Conservation (phyloP, 2,329 filamentous ascomycete genomes). For the Diaporthe citri region DNA sequence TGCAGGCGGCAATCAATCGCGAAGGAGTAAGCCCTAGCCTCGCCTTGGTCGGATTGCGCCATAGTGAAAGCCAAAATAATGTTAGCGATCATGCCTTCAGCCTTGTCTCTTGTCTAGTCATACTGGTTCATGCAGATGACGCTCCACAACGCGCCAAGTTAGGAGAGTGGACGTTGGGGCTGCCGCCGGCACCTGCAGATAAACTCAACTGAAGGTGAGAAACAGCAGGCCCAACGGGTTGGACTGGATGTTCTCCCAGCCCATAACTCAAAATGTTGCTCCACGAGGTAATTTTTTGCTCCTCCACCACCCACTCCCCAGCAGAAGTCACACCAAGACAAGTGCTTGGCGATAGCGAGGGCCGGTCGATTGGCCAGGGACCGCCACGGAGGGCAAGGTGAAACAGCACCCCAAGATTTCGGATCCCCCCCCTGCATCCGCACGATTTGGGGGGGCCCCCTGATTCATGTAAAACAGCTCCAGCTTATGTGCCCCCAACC, state of each 20-base stretch:
- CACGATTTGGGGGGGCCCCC: slow-evolving; percentile 14
- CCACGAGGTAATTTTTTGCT: slow-evolving; percentile 7
- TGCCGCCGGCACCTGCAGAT: neutral
- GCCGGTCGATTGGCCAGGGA: slow-evolving; percentile 25
- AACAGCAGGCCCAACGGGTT: slow-evolving; percentile 2
- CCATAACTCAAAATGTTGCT: slow-evolving; percentile 15
- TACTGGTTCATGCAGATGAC: slow-evolving; percentile 9
- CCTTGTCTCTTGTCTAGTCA: slow-evolving; percentile 12
- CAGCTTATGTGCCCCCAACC: slow-evolving; percentile 10
- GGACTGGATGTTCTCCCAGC: slow-evolving; percentile 3
- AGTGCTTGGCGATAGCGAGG: slow-evolving; percentile 17
- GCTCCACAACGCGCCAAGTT: neutral
- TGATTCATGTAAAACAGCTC: slow-evolving; percentile 31
- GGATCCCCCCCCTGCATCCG: slow-evolving; percentile 29
- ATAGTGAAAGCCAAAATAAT: slow-evolving; percentile 5
- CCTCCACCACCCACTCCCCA: neutral
- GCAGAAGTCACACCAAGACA: slow-evolving; percentile 11
- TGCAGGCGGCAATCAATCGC: slow-evolving; percentile 17
- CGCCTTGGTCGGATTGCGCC: neutral
- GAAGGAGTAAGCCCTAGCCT: slow-evolving; percentile 12
- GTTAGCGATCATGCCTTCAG: slow-evolving; percentile 7
- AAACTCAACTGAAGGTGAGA: neutral
- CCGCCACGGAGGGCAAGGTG: slow-evolving; percentile 28
- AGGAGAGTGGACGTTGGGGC: neutral
- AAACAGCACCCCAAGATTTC: slow-evolving; percentile 32